Conservation (phyloP, 768 basidiomycete genomes). For the Rhizopogon vulgaris region DNA sequence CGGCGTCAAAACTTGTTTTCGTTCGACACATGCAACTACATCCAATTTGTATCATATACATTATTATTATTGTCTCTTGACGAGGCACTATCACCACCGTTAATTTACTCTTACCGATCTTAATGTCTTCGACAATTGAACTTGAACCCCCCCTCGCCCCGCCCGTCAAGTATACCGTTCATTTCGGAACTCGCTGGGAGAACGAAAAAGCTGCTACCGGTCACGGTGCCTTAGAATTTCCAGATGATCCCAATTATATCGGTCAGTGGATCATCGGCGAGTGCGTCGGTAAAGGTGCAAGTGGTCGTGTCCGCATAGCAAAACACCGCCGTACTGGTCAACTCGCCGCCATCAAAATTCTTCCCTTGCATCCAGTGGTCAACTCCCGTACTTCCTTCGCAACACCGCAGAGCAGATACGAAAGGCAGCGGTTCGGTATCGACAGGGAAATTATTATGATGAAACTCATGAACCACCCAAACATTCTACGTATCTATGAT, state of each 20-base stretch:
- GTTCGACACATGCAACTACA: slow-evolving; percentile 3
- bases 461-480: slow-evolving; percentile 98
- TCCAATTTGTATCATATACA: background rate
- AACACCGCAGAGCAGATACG: slow-evolving; percentile 62
- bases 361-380: slow-evolving; percentile 75
- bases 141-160: slow-evolving; percentile 61
- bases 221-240: slow-evolving; percentile 67
- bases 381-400: slow-evolving; percentile 65
- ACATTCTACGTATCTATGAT: slow-evolving; percentile 92
- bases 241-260: slow-evolving; percentile 78
- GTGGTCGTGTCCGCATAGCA: slow-evolving; percentile 92
- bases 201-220: slow-evolving; percentile 84
- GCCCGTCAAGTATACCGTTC: slow-evolving; percentile 64
- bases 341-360: slow-evolving; percentile 93
- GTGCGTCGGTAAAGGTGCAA: slow-evolving; percentile 90
- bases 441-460: slow-evolving; percentile 97
- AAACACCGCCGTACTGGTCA: slow-evolving; percentile 80
- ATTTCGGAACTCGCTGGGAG: slow-evolving; percentile 77
- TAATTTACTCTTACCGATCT: slow-evolving; percentile 2
- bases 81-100: slow-evolving; percentile 5
- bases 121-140: slow-evolving; percentile 29
- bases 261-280: slow-evolving; percentile 93
- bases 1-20: too few relatives aligned
- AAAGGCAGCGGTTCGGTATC: slow-evolving; percentile 80
- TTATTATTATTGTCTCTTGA: background rate